Evolutionary conservation across 768 basidiomycete genomes (phyloP).

Genomic region (Russula virescens): DNA sequence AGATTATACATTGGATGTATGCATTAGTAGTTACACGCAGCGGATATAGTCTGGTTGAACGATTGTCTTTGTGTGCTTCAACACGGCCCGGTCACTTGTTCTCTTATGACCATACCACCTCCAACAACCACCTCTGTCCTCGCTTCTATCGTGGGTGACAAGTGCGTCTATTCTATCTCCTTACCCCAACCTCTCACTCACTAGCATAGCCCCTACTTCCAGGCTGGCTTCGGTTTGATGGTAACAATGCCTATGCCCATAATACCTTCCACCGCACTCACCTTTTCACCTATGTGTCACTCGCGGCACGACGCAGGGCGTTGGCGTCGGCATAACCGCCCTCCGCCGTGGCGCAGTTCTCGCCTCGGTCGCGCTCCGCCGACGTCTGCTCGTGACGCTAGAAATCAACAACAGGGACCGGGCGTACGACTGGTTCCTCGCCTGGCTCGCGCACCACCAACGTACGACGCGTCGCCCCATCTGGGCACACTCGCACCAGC

Average conservation of each 20-base stretch:
- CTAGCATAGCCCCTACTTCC: conserved; percentile 82
- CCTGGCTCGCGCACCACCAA: conserved; percentile 83
- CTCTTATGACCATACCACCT: background rate
- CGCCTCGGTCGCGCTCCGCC: conserved; percentile 68
- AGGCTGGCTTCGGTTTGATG: conserved; percentile 97
- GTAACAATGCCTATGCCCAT: conserved; percentile 36
- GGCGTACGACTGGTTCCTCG: conserved; percentile 93
- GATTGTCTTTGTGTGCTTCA: background rate
- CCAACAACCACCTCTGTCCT: conserved; percentile 6
- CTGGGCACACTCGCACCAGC: conserved; percentile 79
- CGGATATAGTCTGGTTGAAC: background rate
- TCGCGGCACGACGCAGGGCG: conserved; percentile 50
- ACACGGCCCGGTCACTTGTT: background rate
- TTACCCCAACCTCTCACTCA: background rate
- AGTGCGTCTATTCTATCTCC: conserved; percentile 42
- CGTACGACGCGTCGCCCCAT: conserved; percentile 26
- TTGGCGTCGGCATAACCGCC: conserved; percentile 77
- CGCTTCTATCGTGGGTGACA: conserved; percentile 48
- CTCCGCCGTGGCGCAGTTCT: conserved; percentile 66
- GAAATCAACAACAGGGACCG: conserved; percentile 96
- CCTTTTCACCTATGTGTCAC: background rate
- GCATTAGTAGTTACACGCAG: conserved; percentile 4
- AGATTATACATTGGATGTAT: conserved; percentile 8
- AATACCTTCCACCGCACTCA: background rate
- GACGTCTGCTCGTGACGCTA: conserved; percentile 88